These are phyloP conservation scores for Globisporangium abappressorium DNA, from an alignment of 352 stramenopile species.

Conservation along the genomic window DNA sequence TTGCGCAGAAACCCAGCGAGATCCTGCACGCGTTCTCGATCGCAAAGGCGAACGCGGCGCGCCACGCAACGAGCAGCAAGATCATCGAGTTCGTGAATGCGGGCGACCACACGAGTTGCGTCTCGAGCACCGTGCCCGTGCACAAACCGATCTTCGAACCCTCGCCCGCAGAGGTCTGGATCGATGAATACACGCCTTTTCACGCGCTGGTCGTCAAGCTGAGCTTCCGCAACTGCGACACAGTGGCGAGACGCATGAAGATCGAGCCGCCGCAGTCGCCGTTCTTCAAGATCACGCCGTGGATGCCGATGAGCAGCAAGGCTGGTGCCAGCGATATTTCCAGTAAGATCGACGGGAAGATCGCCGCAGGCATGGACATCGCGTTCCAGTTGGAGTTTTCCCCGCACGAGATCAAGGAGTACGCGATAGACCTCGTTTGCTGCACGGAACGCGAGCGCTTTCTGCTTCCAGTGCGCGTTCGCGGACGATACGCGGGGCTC, in stretches of 20 bases:
- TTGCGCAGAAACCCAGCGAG: constrained; percentile 61
- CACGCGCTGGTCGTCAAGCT: constrained; percentile 76
- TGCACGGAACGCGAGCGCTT: constrained; percentile 95
- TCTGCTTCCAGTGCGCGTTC: constrained; percentile 84
- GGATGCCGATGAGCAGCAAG: constrained; percentile 7
- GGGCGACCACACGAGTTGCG: constrained; percentile 63
- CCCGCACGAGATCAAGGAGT: constrained; percentile 87
- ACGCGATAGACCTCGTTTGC: constrained; percentile 90
- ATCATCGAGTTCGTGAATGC: constrained; percentile 72
- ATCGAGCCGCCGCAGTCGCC: constrained; percentile 83
- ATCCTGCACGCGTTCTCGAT: constrained; percentile 53
- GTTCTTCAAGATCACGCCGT: constrained; percentile 79
- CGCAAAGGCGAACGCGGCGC: constrained; percentile 46
- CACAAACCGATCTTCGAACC: constrained; percentile 89
- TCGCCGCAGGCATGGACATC: constrained; percentile 94
- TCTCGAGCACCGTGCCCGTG: constrained; percentile 70
- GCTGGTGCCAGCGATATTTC: background rate
- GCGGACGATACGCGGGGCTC: constrained; percentile 81
- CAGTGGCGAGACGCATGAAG: constrained; percentile 87
- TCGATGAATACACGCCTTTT: constrained; percentile 93
- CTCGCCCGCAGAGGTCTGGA: constrained; percentile 79
- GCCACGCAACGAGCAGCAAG: constrained; percentile 25
- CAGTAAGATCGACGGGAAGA: constrained; percentile 57
- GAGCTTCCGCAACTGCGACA: constrained; percentile 91
- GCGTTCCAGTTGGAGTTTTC: constrained; percentile 90